Percentiles rank a stretch among this genome's conserved stretches.
Evolutionary conservation across 306 rosid genomes (phyloP).

Genomic region (Prinsepia uniflora): DNA sequence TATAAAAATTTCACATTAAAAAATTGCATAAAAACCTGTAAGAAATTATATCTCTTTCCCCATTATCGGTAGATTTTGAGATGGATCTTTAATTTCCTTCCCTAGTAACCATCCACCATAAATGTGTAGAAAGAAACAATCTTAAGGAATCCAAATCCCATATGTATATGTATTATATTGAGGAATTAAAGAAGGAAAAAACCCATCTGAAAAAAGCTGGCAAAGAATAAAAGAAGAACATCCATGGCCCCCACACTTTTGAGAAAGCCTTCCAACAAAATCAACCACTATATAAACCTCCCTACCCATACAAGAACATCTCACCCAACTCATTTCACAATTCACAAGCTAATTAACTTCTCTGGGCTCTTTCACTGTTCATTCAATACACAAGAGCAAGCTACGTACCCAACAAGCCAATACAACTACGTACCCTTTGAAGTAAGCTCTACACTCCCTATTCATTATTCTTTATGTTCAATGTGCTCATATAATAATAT

Average conservation of each 20-base stretch:
- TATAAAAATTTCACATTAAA: no score
- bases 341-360: slow-evolving; percentile 19
- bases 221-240: slow-evolving; percentile 43
- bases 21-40: no score
- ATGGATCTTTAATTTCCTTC: no score
- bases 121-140: not conserved
- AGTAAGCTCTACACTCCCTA: slow-evolving; percentile 33
- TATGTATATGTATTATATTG: slow-evolving; percentile 6
- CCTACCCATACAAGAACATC: slow-evolving; percentile 32
- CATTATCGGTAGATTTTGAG: no score
- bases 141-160: slow-evolving; percentile 44
- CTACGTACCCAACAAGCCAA: no score
- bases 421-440: not conserved
- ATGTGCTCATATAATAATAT: no score
- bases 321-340: slow-evolving; percentile 43
- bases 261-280: slow-evolving; percentile 27
- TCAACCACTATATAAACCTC: slow-evolving; percentile 48
- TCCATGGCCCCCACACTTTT: slow-evolving; percentile 38
- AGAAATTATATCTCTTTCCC: no score
- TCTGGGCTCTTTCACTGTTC: slow-evolving; percentile 8
- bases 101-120: no score
- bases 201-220: slow-evolving; percentile 29
- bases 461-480: slow-evolving; percentile 17
- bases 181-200: slow-evolving; percentile 9
- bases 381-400: no score